Percentiles rank a stretch among this genome's conserved stretches.
phyloP scores from a whole-genome alignment of 805 yeast genomes.

The Saturnispora mendoncae region DNA sequence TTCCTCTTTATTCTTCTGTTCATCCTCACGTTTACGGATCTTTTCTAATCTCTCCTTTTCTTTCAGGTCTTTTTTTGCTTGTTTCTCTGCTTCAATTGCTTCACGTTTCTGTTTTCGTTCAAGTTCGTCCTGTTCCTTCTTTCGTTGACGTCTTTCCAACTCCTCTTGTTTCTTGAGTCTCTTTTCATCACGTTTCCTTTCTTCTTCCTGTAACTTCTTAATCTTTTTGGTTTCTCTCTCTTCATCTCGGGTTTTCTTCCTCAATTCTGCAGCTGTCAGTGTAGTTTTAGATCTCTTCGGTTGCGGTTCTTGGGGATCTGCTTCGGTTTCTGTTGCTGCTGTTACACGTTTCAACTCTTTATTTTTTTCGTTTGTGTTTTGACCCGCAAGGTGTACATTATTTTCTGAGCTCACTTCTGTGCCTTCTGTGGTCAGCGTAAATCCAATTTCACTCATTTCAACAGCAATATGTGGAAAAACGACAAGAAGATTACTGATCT shows the following conservation, averaged over 20 bases:
- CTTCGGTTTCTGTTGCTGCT: neutral
- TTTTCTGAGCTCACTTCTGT: no score
- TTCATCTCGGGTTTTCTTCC: slow-evolving; percentile 3
- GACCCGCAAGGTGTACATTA: no score
- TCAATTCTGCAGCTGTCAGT: neutral
- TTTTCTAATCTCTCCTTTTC: slow-evolving; percentile 25
- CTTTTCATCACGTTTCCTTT: slow-evolving; percentile 9
- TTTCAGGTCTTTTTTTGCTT: slow-evolving; percentile 14
- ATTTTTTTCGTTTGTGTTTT: no score
- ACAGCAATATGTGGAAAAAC: no score
- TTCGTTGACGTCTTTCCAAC: slow-evolving; percentile 10
- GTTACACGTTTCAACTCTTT: neutral
- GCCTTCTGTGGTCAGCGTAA: no score
- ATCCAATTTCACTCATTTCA: no score
- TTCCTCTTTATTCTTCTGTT: slow-evolving; percentile 21
- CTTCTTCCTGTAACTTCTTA: slow-evolving; percentile 11
- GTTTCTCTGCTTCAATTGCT: slow-evolving; percentile 13
- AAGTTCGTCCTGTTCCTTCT: slow-evolving; percentile 13
- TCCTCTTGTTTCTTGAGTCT: slow-evolving; percentile 10
- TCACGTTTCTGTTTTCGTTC: slow-evolving; percentile 12
- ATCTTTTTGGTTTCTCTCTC: slow-evolving; percentile 3
- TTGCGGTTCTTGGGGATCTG: neutral
- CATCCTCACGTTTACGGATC: slow-evolving; percentile 21
- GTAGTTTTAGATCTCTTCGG: neutral
- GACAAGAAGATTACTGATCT: no score